Evolutionary conservation across 306 rosid genomes (phyloP).

Genomic region (Quillaja saponaria): DNA sequence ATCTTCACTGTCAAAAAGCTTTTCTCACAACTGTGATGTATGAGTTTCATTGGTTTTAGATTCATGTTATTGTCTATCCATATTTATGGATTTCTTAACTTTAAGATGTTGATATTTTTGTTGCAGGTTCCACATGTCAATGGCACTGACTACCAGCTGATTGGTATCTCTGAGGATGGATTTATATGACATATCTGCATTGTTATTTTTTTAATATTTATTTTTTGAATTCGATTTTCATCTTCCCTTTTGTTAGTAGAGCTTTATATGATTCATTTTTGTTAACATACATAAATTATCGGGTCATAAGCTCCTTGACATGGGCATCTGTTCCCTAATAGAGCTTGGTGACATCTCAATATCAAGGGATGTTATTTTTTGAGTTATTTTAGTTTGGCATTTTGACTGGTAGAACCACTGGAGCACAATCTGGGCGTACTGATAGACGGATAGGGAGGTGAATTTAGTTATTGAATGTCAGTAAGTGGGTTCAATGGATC

Average conservation of each 20-base stretch:
- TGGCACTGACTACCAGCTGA: slow-evolving; percentile 93
- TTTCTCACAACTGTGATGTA: slow-evolving; percentile 95
- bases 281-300: slow-evolving; percentile 62
- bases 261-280: too few species aligned
- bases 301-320: slow-evolving; percentile 29
- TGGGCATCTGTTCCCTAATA: slow-evolving; percentile 21
- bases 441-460: slow-evolving; percentile 28
- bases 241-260: too few species aligned
- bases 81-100: neutral
- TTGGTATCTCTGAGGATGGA: slow-evolving; percentile 97
- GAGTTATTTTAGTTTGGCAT: slow-evolving; percentile 65
- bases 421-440: slow-evolving; percentile 33
- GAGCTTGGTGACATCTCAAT: slow-evolving; percentile 31
- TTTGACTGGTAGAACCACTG: slow-evolving; percentile 64
- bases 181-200: slow-evolving; percentile 55
- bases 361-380: slow-evolving; percentile 33
- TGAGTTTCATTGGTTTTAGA: slow-evolving; percentile 23
- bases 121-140: slow-evolving; percentile 93
- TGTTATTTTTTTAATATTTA: too few species aligned
- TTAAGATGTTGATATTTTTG: slow-evolving; percentile 1
- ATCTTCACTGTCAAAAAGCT: slow-evolving; percentile 91
- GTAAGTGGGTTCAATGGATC: slow-evolving; percentile 54
- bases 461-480: slow-evolving; percentile 27
- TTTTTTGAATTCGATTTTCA: too few species aligned
- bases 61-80: neutral